Base-by-base conservation (phyloP, 2,329 filamentous ascomycete species). In the Cephalotrichum gorgonifer region DNA sequence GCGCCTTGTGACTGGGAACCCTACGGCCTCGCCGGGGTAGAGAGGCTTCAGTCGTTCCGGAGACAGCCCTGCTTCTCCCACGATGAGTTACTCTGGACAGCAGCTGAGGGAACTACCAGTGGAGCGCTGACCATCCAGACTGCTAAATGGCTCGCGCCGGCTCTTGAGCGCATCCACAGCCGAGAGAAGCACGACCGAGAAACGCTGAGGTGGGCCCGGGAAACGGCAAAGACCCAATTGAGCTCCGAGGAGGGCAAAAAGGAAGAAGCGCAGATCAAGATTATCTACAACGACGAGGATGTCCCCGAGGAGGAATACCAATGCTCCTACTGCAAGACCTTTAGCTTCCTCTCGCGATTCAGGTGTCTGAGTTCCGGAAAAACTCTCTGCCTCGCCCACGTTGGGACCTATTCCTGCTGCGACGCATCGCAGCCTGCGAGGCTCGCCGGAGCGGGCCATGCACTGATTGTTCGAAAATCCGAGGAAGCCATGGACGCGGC, bases 51-150 rank as follows among this genome's bases (percentile, higher is more conserved):
- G 57, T 78, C 84, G 45, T 98, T 96, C 64, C 79, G 91, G 50
- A 81, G 90, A 50, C 90, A 96, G 55, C 89, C 93, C 1, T 97
- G 93, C 64, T 98, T 98, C 64, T 97, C 91, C 1, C 93, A 98
- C 56, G 93, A 98, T 58, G 93, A 98, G 63, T 70, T 98, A 22
- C 73, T 98, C 3, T 83, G 94, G 70, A 96, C 91, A 2, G 93
- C 93, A 7, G 88, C 90, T 6, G 82, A 88, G 55, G 85, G 80
- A 57, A 83, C 89, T 56, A 78, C 82, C 2, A 82, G 80, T 28
- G 70, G 69, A 11, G 68, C 71, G 3, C 62, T 83, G 44, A 81
- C 76, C 0, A 97, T 98, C 50, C 86, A 88, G 57, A 96, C 88
- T 2, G 88, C 93, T 1, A 95, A 93, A 66, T 98, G 93, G 93